Percentiles rank a stretch among this genome's conserved stretches.
phyloP scores from a whole-genome alignment of 805 yeast species.

The Sugiyamaella mastotermitis region DNA sequence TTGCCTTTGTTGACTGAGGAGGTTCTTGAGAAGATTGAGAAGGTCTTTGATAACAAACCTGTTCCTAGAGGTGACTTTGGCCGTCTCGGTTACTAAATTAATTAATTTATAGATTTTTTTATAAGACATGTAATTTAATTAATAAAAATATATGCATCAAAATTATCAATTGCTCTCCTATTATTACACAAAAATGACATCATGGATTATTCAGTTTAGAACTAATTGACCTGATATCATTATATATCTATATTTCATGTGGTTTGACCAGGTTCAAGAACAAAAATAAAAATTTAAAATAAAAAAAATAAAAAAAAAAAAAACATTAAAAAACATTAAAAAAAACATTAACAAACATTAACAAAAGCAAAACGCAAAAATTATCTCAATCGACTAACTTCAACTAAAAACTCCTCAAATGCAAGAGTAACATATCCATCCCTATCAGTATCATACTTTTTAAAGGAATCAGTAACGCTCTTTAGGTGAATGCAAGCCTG shows the following conservation, averaged over 20 bases:
- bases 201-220: no score
- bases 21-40: slow-evolving; percentile 24
- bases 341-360: no score
- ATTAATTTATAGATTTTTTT: no score
- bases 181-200: no score
- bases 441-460: slow-evolving; percentile 66
- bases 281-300: no score
- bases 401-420: slow-evolving; percentile 34
- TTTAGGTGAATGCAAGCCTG: slow-evolving; percentile 73
- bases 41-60: slow-evolving; percentile 26
- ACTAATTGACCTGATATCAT: no score
- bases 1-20: slow-evolving; percentile 25
- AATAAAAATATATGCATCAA: not conserved
- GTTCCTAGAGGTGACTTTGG: slow-evolving; percentile 10
- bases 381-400: slow-evolving; percentile 27
- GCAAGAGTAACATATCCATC: slow-evolving; percentile 46
- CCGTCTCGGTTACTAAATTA: slow-evolving; percentile 8
- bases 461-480: slow-evolving; percentile 71
- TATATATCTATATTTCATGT: no score
- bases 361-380: not conserved
- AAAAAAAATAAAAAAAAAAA: no score
- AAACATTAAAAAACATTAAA: no score
- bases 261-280: no score
- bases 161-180: not conserved
- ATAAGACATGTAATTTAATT: no score